phyloP scores from a whole-genome alignment of 805 yeast species.

The Metschnikowia borealis region DNA sequence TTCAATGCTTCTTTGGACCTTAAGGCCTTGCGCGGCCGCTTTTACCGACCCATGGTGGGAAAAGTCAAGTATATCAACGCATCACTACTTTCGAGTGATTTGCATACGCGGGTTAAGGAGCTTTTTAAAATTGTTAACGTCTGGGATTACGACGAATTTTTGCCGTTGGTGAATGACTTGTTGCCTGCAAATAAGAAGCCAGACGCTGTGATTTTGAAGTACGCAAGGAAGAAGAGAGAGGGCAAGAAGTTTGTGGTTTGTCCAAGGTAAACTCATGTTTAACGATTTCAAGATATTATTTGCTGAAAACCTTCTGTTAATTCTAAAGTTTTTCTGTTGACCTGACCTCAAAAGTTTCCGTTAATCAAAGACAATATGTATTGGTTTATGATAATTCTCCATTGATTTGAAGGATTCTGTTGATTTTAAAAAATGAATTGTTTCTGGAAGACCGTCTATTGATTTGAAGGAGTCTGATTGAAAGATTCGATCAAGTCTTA shows the following conservation, averaged over 20 bases:
- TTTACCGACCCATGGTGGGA: conserved; percentile 42
- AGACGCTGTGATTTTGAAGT: conserved; percentile 36
- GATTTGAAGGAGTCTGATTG: too few relatives aligned
- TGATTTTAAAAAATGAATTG: too few relatives aligned
- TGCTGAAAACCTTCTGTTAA: too few relatives aligned
- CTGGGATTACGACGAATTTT: conserved; percentile 40
- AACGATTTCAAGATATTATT: background rate
- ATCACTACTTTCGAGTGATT: conserved; percentile 40
- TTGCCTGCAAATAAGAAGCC: conserved; percentile 36
- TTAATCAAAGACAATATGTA: too few relatives aligned
- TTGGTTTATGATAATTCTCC: too few relatives aligned
- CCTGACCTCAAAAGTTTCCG: too few relatives aligned
- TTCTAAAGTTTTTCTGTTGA: too few relatives aligned
- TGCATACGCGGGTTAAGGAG: conserved; percentile 26
- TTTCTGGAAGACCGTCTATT: too few relatives aligned
- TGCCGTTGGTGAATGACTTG: conserved; percentile 29
- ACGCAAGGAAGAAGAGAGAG: conserved; percentile 31
- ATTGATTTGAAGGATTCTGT: too few relatives aligned
- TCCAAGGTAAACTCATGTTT: conserved; percentile 6
- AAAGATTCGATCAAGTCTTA: too few relatives aligned
- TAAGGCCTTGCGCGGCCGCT: conserved; percentile 51
- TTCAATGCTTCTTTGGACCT: conserved; percentile 59
- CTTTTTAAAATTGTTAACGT: conserved; percentile 27
- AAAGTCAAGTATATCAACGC: conserved; percentile 53
- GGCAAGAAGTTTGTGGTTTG: conserved; percentile 33